Percentiles rank a stretch among this genome's conserved stretches.
phyloP scores from a whole-genome alignment of 768 basidiomycete genomes.

The Auricularia sp. region DNA sequence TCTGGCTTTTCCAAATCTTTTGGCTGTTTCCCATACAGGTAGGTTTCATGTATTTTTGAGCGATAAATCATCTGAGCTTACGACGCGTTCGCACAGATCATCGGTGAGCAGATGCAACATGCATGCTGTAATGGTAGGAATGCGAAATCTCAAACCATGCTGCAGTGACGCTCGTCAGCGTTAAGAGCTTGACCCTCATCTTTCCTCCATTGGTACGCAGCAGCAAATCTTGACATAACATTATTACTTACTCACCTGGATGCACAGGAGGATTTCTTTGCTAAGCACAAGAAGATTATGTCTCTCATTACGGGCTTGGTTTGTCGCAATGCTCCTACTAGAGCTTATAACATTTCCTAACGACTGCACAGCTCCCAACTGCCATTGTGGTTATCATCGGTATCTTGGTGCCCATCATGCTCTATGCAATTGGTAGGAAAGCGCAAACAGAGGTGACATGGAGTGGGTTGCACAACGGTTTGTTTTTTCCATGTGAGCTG shows the following conservation, averaged over 20 bases:
- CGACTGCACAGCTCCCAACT: constrained; percentile 21
- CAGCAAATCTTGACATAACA: background rate
- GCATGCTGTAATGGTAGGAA: background rate
- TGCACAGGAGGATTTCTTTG: background rate
- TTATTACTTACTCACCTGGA: background rate
- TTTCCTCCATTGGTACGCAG: background rate
- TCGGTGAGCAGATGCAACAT: no score
- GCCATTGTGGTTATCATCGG: constrained; percentile 31
- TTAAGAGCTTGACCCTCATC: background rate
- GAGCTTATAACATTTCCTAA: constrained; percentile 14
- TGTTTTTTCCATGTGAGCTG: background rate
- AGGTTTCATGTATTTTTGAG: background rate
- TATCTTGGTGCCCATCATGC: constrained; percentile 28
- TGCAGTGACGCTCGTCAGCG: background rate
- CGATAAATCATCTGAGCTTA: no score
- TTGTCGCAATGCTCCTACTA: constrained; percentile 11
- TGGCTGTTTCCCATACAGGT: background rate
- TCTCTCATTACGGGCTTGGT: constrained; percentile 15
- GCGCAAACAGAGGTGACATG: constrained; percentile 32
- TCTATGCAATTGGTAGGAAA: constrained; percentile 29
- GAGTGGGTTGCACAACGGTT: constrained; percentile 25
- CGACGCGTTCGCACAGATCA: no score
- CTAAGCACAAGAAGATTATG: constrained; percentile 9
- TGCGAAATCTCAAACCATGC: background rate
- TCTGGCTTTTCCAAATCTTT: background rate